A percentile compares a stretch with the other conserved stretches of the same genome.
Conservation (phyloP, 176 grass and related monocot species). For the Triticum monococcum region DNA sequence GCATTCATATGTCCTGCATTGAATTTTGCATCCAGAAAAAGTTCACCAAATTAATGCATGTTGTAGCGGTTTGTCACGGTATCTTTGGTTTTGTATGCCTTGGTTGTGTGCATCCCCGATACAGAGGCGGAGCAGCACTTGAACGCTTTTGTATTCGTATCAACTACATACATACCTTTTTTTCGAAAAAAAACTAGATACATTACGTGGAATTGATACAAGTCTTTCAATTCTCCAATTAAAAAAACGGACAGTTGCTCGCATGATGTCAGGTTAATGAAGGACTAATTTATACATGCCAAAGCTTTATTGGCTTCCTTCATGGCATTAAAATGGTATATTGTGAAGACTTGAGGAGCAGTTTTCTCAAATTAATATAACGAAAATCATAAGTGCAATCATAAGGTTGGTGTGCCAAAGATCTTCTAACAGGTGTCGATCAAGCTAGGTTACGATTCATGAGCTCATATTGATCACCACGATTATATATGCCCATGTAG, state of each 20-base stretch:
- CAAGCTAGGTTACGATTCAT: background rate
- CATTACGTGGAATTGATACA: background rate
- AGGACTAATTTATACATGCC: background rate
- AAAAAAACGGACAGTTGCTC: background rate
- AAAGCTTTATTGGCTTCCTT: conserved; percentile 13
- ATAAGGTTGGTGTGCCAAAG: conserved; percentile 26
- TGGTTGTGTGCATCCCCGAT: too few relatives aligned
- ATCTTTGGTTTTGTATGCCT: too few relatives aligned
- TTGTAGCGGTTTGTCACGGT: too few relatives aligned
- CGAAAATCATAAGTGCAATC: conserved; percentile 23
- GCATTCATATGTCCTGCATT: background rate
- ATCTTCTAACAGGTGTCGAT: conserved; percentile 24
- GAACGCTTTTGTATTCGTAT: too few relatives aligned
- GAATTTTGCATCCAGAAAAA: background rate
- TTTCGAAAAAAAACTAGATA: background rate
- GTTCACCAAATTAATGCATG: background rate
- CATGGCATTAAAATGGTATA: conserved; percentile 1
- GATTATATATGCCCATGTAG: too few relatives aligned
- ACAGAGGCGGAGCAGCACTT: too few relatives aligned
- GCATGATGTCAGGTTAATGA: background rate
- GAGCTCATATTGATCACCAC: background rate
- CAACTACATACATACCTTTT: too few relatives aligned
- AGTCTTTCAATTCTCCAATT: background rate
- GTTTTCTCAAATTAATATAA: background rate
- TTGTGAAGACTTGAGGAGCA: background rate